A percentile compares a stretch with the other conserved stretches of the same genome.
phyloP scores from a whole-genome alignment of 306 rosid genomes.

The Dalbergia cochinchinensis region DNA sequence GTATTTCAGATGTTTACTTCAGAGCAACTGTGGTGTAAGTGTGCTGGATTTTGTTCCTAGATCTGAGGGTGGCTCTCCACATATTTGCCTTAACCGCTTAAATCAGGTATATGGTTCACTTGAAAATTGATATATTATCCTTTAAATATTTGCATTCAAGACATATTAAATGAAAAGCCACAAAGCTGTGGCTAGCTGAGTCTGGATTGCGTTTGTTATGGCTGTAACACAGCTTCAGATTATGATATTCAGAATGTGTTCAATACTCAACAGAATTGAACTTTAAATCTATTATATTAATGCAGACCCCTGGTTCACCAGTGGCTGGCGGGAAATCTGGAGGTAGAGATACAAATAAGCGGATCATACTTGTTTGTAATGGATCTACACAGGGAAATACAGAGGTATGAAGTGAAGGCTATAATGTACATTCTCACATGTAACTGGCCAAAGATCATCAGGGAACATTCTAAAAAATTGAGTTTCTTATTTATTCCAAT shows the following conservation, averaged over 20 bases:
- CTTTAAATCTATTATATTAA: constrained; percentile 47
- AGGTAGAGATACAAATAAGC: constrained; percentile 73
- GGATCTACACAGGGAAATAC: constrained; percentile 71
- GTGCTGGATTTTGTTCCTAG: constrained; percentile 86
- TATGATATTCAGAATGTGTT: constrained; percentile 30
- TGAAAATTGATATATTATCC: background rate
- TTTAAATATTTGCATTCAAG: background rate
- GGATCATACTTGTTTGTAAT: constrained; percentile 77
- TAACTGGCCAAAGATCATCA: constrained; percentile 11
- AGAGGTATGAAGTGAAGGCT: constrained; percentile 57
- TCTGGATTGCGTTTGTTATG: constrained; percentile 32
- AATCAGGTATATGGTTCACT: constrained; percentile 72
- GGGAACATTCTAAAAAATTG: background rate
- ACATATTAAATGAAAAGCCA: background rate
- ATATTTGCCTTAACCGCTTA: constrained; percentile 86
- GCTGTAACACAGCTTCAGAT: constrained; percentile 21
- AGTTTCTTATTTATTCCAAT: constrained; percentile 14
- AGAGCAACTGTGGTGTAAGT: constrained; percentile 96
- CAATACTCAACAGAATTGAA: constrained; percentile 50
- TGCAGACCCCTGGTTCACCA: constrained; percentile 98
- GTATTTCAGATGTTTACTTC: constrained; percentile 88
- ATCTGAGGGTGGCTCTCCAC: constrained; percentile 74
- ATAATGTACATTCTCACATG: constrained; percentile 36
- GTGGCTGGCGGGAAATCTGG: constrained; percentile 76
- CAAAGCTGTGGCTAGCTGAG: background rate